These are phyloP conservation scores for Pittosporum tobira DNA, from an alignment of 129 eudicot species.

Conservation along the genomic window DNA sequence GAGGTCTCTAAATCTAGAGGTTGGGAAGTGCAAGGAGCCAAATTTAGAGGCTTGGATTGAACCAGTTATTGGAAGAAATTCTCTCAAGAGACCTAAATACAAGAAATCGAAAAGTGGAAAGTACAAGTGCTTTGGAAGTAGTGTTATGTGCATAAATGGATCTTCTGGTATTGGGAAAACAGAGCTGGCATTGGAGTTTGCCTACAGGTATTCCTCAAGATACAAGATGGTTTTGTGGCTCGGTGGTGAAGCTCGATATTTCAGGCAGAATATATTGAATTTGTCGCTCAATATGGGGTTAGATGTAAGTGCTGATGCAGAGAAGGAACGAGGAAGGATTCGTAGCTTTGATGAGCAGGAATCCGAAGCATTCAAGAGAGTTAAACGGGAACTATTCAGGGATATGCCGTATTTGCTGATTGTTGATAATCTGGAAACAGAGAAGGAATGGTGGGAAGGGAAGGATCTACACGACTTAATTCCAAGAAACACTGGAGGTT, in stretches of 20 bases:
- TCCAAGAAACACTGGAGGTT: constrained; percentile 75
- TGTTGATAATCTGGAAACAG: constrained; percentile 74
- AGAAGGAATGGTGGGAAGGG: constrained; percentile 97
- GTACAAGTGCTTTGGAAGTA: constrained; percentile 43
- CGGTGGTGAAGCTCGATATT: constrained; percentile 73
- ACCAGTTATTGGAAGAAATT: constrained; percentile 48
- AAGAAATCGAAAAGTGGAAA: constrained; percentile 72
- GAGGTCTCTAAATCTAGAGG: constrained; percentile 50
- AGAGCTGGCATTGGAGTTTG: constrained; percentile 81
- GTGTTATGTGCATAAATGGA: constrained; percentile 70
- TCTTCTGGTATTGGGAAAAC: constrained; percentile 79
- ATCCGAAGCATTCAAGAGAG: constrained; percentile 81
- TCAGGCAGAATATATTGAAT: constrained; percentile 72
- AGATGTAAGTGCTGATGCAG: constrained; percentile 84
- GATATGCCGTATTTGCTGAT: constrained; percentile 78
- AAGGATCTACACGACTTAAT: constrained; percentile 79
- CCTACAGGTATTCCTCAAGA: constrained; percentile 58
- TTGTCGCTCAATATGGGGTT: constrained; percentile 57
- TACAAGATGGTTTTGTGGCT: constrained; percentile 93
- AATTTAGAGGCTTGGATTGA: constrained; percentile 66
- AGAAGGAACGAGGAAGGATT: constrained; percentile 85
- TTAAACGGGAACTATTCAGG: constrained; percentile 67
- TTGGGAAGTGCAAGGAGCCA: constrained; percentile 64
- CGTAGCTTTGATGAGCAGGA: constrained; percentile 86
- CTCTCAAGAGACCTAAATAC: constrained; percentile 49